Evolutionary conservation across 2,329 filamentous ascomycete genomes (phyloP), one percentile per base, ranked within the genome.

Genomic region (Pseudocercospora fijiensis): DNA sequence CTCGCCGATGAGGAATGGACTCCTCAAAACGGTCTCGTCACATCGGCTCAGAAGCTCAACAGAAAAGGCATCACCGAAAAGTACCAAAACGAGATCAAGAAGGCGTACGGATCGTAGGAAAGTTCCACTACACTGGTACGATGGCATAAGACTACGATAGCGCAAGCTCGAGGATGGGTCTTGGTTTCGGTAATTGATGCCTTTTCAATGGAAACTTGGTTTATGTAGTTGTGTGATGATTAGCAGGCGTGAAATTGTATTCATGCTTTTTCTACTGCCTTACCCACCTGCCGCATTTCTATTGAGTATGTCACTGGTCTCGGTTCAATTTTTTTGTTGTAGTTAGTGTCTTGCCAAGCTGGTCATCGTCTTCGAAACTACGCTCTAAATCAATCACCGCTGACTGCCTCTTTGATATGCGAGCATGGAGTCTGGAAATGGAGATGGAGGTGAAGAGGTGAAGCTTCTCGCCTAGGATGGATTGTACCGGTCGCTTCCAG

Each of bases 1-100:
- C 77, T 96, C 62, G 87, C 88, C 0, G 90, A 94, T 68, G 91
- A 94, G 74, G 92, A 96, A 77, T 96, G 92, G 92, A 94, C 89
- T 61, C 90, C 92, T 59, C 84, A 87, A 64, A 95, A 88, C 75
- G 91, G 78, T 47, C 75, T 84, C 33, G 80, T 80, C 4, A 84
- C 82, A 4, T 82, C 82, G 4, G 82, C 82, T 16, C 81, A 83
- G 72, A 84, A 84, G 75, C 75, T 84, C 58, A 83, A 84, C 76
- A 78, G 82, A 57, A 82, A 78, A 71, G 78, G 72, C 56, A 80
- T 84, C 62, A 72, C 81, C 69, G 74, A 82, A 55, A 80, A 82
- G 69, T 84, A 83, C 74, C 74, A 82, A 76, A 80, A 81, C 72
- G 79, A 82, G 62, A 78, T 84, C 60, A 76, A 83, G 63, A 73